Conservation (phyloP, 306 rosid genomes). For the Medicago arabica region DNA sequence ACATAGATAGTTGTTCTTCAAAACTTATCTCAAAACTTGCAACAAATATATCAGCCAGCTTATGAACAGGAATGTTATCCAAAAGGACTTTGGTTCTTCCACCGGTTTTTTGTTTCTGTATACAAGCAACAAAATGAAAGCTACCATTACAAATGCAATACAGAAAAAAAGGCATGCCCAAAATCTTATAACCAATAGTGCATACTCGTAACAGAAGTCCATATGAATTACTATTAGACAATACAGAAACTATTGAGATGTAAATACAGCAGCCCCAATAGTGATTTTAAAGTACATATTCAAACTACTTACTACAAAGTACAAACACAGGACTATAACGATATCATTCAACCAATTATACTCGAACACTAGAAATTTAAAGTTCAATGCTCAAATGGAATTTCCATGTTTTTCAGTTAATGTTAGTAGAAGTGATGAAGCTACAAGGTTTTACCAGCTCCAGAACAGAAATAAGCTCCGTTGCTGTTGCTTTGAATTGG, state of each 20-base stretch:
- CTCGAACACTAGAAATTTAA: constrained; percentile 8
- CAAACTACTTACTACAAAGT: not conserved
- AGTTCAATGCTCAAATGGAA: constrained; percentile 30
- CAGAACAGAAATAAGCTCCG: constrained; percentile 91
- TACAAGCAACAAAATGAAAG: constrained; percentile 47
- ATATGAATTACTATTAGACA: constrained; percentile 2
- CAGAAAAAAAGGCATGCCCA: constrained; percentile 20
- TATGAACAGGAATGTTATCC: constrained; percentile 95
- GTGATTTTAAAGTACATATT: not conserved
- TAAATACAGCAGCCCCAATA: constrained; percentile 21
- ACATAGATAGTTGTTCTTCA: constrained; percentile 94
- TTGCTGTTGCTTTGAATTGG: constrained; percentile 93
- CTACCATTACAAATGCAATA: constrained; percentile 22
- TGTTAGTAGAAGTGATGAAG: constrained; percentile 26
- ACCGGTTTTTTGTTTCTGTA: constrained; percentile 93
- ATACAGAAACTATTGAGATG: constrained; percentile 10
- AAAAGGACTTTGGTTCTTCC: constrained; percentile 97
- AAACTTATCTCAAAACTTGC: constrained; percentile 99
- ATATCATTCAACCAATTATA: constrained; percentile 7
- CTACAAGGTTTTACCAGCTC: constrained; percentile 76
- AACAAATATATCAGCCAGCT: constrained; percentile 98
- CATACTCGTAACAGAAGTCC: constrained; percentile 1
- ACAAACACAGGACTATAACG: not conserved
- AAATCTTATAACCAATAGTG: constrained; percentile 23
- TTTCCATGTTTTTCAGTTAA: constrained; percentile 35